These are phyloP conservation scores for Dendrobium chrysotoxum DNA, from an alignment of 106 monocot species.

Conservation along the genomic window DNA sequence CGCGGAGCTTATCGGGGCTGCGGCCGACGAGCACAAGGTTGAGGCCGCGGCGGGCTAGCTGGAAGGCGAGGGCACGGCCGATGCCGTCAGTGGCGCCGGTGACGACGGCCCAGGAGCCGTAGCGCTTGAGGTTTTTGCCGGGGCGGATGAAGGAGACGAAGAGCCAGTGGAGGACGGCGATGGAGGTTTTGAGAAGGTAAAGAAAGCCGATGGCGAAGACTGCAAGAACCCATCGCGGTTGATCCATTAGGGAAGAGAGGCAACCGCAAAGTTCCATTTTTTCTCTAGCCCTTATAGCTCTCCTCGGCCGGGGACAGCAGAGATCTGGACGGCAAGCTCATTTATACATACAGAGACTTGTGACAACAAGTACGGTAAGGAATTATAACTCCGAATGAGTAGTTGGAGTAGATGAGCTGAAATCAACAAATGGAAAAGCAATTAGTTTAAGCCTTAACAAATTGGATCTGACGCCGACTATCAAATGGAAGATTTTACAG, in stretches of 20 bases:
- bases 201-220: conserved; percentile 40
- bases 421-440: no score
- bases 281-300: neutral
- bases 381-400: no score
- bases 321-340: no score
- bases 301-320: neutral
- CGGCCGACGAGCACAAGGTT: conserved; percentile 83
- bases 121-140: conserved; percentile 50
- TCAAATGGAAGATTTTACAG: no score
- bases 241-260: conserved; percentile 3
- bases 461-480: no score
- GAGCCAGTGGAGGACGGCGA: conserved; percentile 39
- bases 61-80: conserved; percentile 67
- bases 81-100: conserved; percentile 92
- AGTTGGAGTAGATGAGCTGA: no score
- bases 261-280: conserved; percentile 7
- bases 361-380: no score
- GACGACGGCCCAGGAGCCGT: conserved; percentile 85
- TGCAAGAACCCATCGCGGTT: conserved; percentile 20
- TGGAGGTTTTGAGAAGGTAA: conserved; percentile 22
- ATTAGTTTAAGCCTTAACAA: no score
- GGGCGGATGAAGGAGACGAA: conserved; percentile 75
- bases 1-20: conserved; percentile 53
- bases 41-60: conserved; percentile 57
- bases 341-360: no score